Evolutionary conservation across 768 basidiomycete genomes (phyloP).

Genomic region (Cubamyces sp.): DNA sequence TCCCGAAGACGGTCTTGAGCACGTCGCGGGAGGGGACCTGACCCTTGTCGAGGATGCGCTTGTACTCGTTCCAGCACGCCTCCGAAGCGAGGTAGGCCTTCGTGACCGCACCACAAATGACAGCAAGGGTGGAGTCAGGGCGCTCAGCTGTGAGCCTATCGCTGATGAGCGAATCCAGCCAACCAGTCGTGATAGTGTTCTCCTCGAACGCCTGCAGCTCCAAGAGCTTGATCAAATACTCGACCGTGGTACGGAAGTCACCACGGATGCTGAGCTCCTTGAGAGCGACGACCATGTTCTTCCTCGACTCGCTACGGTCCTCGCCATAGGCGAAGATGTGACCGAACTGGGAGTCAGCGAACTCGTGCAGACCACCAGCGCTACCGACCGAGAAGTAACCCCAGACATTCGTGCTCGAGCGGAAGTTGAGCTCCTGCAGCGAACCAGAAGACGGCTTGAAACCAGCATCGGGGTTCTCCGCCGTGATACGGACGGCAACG

Average conservation of each 20-base stretch:
- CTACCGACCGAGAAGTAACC: slow-evolving; percentile 98
- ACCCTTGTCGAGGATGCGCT: slow-evolving; percentile 94
- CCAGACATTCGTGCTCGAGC: slow-evolving; percentile 99
- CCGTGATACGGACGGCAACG: slow-evolving; percentile 98
- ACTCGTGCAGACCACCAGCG: slow-evolving; percentile 97
- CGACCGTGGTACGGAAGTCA: slow-evolving; percentile 97
- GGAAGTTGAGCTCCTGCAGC: slow-evolving; percentile 98
- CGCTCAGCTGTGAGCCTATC: slow-evolving; percentile 97
- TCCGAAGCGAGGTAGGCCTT: slow-evolving; percentile 93
- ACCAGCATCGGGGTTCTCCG: slow-evolving; percentile 98
- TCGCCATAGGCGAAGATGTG: slow-evolving; percentile 99
- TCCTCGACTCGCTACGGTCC: slow-evolving; percentile 91
- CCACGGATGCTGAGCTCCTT: slow-evolving; percentile 99
- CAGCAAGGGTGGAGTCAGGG: slow-evolving; percentile 89
- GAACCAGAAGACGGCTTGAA: slow-evolving; percentile 99
- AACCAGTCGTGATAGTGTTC: slow-evolving; percentile 97
- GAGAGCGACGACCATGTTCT: slow-evolving; percentile 99
- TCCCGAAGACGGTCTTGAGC: slow-evolving; percentile 93
- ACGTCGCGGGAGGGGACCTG: slow-evolving; percentile 95
- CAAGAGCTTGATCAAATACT: slow-evolving; percentile 97
- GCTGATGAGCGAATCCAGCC: slow-evolving; percentile 97
- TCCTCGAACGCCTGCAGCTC: slow-evolving; percentile 96
- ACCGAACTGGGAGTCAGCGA: slow-evolving; percentile 98
- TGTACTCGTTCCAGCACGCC: slow-evolving; percentile 91
- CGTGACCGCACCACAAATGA: slow-evolving; percentile 94